Base-by-base conservation (phyloP, 2,329 filamentous ascomycete genomes). In the Oidium heveae region DNA sequence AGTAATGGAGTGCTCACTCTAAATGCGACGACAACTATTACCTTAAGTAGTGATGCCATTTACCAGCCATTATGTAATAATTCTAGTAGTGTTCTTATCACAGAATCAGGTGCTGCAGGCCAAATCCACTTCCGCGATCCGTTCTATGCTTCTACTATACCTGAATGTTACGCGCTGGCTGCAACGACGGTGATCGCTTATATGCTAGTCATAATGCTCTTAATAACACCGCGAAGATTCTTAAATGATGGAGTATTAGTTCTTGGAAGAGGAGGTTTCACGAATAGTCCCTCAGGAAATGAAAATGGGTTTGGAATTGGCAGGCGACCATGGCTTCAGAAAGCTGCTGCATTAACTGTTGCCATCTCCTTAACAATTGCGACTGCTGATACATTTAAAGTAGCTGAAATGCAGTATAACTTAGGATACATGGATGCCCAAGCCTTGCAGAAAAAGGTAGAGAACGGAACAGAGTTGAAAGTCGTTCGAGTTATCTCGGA, bases 131-230 rank as follows among this genome's bases (percentile, higher is more conserved):
- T 85, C 55, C 74, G 77, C 58, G 86, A 94, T 63, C 87, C 87
- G 9, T 98, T 98, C 68, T 94, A 94, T 68, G 83, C 88, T 55
- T 94, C 88, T 39, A 87, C 86, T 20, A 89, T 91, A 47, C 89
- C 91, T 15, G 87, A 94, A 67, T 83, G 85, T 62, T 98, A 95
- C 65, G 88, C 88, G 49, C 83, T 96, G 54, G 87, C 87, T 55
- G 85, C 87, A 16, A 86, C 86, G 18, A 96, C 88, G 0, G 70
- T 87, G 63, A 94, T 93, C 69, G 84, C 93, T 53, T 84, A 94
- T 70, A 74, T 85, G 72, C 76, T 87, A 60, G 82, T 94, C 59
- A 76, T 95, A 62, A 80, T 95, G 75, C 88, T 89, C n/a, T 73
- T 96, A 58, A 71, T 95, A 63, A 87, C 82, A 0, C 89, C 89